phyloP scores from a whole-genome alignment of 2,329 filamentous ascomycete species.

The Grosmannia clavigera region DNA sequence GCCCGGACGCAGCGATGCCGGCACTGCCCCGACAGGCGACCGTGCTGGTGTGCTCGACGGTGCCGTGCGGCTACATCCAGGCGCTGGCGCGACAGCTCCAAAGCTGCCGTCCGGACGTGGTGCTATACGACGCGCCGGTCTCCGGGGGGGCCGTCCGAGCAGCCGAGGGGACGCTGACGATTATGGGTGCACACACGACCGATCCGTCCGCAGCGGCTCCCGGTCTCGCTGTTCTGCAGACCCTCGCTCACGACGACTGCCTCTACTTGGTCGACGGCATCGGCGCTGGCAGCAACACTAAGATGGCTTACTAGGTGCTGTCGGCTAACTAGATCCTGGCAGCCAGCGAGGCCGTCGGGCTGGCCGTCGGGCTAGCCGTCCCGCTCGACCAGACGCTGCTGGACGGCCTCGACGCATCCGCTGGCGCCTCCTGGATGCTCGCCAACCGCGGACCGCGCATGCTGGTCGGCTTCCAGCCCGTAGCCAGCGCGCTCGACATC shows the following conservation, averaged over 20 bases:
- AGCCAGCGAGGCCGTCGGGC: slow-evolving; percentile 46
- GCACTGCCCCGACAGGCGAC: slow-evolving; percentile 44
- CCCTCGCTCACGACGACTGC: slow-evolving; percentile 46
- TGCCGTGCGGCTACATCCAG: slow-evolving; percentile 53
- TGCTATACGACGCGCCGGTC: slow-evolving; percentile 59
- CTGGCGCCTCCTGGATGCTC: slow-evolving; percentile 49
- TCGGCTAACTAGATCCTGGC: slow-evolving; percentile 51
- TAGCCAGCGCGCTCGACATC: slow-evolving; percentile 47
- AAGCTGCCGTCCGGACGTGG: slow-evolving; percentile 46
- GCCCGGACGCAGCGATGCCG: slow-evolving; percentile 33
- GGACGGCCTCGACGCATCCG: slow-evolving; percentile 30
- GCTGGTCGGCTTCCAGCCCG: slow-evolving; percentile 37
- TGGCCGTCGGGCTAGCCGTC: slow-evolving; percentile 43
- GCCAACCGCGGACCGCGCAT: slow-evolving; percentile 46
- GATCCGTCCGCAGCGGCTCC: too few species aligned
- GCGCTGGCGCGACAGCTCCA: slow-evolving; percentile 43
- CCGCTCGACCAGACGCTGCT: slow-evolving; percentile 27
- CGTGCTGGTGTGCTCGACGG: slow-evolving; percentile 58
- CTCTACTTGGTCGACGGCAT: slow-evolving; percentile 48
- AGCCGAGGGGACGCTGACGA: slow-evolving; percentile 59
- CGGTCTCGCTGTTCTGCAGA: slow-evolving; percentile 12
- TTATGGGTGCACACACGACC: slow-evolving; percentile 45
- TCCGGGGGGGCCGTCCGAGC: slow-evolving; percentile 58
- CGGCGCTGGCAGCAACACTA: slow-evolving; percentile 48
- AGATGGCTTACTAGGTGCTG: slow-evolving; percentile 52